phyloP scores from a whole-genome alignment of 1,284 basidiomycete species.

The Moniliella sp. region DNA sequence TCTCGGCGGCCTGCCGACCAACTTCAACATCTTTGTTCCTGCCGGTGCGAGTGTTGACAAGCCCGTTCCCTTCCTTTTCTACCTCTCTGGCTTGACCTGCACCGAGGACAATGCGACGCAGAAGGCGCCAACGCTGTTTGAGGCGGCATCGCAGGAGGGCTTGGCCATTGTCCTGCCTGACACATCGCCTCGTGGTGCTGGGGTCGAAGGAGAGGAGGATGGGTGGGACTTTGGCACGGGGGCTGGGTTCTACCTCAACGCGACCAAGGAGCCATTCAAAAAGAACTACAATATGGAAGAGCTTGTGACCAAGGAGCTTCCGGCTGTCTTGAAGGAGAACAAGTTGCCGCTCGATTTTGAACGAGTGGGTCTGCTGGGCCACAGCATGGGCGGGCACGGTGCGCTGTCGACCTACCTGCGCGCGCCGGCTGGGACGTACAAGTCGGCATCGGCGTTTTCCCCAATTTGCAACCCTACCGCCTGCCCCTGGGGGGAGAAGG shows the following conservation, averaged over 20 bases:
- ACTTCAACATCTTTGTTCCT: slow-evolving; percentile 79
- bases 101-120: slow-evolving; percentile 67
- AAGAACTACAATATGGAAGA: slow-evolving; percentile 28
- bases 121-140: slow-evolving; percentile 21
- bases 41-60: slow-evolving; percentile 34
- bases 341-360: slow-evolving; percentile 15
- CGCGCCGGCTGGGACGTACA: slow-evolving; percentile 39
- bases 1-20: slow-evolving; percentile 56
- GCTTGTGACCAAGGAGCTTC: slow-evolving; percentile 17
- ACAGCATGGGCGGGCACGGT: slow-evolving; percentile 80
- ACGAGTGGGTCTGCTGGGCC: slow-evolving; percentile 18
- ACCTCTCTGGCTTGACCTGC: slow-evolving; percentile 78
- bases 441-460: slow-evolving; percentile 76
- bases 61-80: slow-evolving; percentile 59
- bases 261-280: slow-evolving; percentile 21
- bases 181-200: slow-evolving; percentile 77
- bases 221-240: slow-evolving; percentile 44
- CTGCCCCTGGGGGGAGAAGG: slow-evolving; percentile 77
- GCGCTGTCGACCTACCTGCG: slow-evolving; percentile 74
- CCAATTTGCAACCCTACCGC: slow-evolving; percentile 72
- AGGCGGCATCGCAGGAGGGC: slow-evolving; percentile 30
- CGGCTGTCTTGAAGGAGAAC: slow-evolving; percentile 6
- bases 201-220: slow-evolving; percentile 60
- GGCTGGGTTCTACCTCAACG: slow-evolving; percentile 30
- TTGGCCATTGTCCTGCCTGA: slow-evolving; percentile 88